These are phyloP conservation scores for Mucor saturninus DNA, from an alignment of 371 early-diverging fungal species.

Conservation along the genomic window DNA sequence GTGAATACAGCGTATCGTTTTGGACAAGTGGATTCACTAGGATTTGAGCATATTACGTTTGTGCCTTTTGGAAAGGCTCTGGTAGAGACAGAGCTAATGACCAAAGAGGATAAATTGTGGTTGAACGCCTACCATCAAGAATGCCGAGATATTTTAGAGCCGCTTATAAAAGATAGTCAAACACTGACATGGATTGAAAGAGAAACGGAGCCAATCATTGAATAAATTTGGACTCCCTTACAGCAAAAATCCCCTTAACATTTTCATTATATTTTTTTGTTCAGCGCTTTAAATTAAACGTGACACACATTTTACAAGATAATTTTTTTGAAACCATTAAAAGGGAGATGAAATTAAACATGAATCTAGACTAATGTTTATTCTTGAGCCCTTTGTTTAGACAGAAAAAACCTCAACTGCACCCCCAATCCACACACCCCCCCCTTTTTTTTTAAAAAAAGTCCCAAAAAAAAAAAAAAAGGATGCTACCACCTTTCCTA, in stretches of 20 bases:
- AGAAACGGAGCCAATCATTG: conserved; percentile 52
- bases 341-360: not conserved
- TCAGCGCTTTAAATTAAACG: not conserved
- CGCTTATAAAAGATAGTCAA: conserved; percentile 64
- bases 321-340: not conserved
- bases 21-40: conserved; percentile 76
- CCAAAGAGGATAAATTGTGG: conserved; percentile 75
- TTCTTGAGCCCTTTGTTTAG: not conserved
- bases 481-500: conserved; percentile 33
- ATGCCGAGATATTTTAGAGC: conserved; percentile 75
- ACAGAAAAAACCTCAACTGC: not conserved
- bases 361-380: not conserved
- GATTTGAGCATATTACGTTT: conserved; percentile 91
- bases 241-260: not conserved
- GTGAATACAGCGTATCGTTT: conserved; percentile 72
- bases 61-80: conserved; percentile 81
- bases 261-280: not conserved
- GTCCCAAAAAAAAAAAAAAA: conserved; percentile 13
- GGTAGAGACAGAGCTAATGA: conserved; percentile 68
- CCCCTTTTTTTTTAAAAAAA: not conserved
- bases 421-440: conserved; percentile 5
- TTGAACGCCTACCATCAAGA: conserved; percentile 83
- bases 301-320: not conserved
- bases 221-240: not conserved
- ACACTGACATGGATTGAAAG: conserved; percentile 79